Percentiles rank a stretch among this genome's conserved stretches.
phyloP scores from a whole-genome alignment of 768 basidiomycete species.

The Mycena leptocephala region DNA sequence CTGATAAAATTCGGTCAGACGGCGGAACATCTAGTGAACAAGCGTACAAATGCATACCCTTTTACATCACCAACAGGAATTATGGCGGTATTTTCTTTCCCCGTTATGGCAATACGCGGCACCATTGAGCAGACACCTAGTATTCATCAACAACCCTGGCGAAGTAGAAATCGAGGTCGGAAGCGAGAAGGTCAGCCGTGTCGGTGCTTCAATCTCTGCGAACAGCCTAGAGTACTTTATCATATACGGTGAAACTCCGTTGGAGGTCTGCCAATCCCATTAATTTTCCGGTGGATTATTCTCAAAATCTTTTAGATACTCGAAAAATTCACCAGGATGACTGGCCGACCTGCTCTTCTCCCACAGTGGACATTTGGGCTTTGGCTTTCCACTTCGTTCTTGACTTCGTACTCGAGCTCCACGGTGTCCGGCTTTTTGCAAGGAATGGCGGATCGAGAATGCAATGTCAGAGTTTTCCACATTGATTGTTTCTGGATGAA shows the following conservation, averaged over 20 bases:
- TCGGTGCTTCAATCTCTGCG: slow-evolving; percentile 76
- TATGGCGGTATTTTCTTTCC: slow-evolving; percentile 61
- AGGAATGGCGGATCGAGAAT: slow-evolving; percentile 77
- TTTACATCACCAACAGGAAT: slow-evolving; percentile 79
- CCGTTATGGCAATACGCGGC: background rate
- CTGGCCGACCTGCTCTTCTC: slow-evolving; percentile 77
- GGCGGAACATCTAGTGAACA: slow-evolving; percentile 83
- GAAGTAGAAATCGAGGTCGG: slow-evolving; percentile 85
- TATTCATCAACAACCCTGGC: slow-evolving; percentile 84
- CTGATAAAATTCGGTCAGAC: slow-evolving; percentile 50
- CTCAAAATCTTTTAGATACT: slow-evolving; percentile 58
- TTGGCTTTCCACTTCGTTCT: slow-evolving; percentile 85
- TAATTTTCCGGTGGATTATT: background rate
- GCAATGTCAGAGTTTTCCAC: slow-evolving; percentile 81
- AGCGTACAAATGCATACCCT: slow-evolving; percentile 79
- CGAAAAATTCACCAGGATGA: slow-evolving; percentile 74
- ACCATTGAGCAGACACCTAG: slow-evolving; percentile 31
- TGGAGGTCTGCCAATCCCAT: slow-evolving; percentile 66
- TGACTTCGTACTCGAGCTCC: slow-evolving; percentile 77
- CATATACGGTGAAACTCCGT: slow-evolving; percentile 78
- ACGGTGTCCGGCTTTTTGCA: slow-evolving; percentile 81
- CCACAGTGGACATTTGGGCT: slow-evolving; percentile 86
- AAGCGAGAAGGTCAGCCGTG: slow-evolving; percentile 76
- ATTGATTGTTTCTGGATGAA: slow-evolving; percentile 88
- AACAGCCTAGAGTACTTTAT: slow-evolving; percentile 79